Percentiles rank a stretch among this genome's conserved stretches.
Evolutionary conservation across 2,329 filamentous ascomycete genomes (phyloP).

Genomic region (Zymoseptoria ardabiliae): DNA sequence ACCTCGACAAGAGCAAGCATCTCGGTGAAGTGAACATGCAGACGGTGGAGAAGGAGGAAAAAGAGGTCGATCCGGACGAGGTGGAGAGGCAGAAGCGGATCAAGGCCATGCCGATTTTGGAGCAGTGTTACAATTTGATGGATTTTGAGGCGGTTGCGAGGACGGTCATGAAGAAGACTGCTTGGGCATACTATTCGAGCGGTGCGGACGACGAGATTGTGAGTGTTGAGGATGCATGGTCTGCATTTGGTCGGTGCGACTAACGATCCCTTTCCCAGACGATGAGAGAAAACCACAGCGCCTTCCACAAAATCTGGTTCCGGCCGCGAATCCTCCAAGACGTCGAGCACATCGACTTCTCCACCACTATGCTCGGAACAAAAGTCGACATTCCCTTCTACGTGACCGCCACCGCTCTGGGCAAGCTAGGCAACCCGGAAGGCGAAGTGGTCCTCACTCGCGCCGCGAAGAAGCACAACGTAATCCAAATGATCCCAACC

Average conservation of each 20-base stretch:
- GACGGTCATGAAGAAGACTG: conserved; percentile 86
- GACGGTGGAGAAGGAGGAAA: conserved; percentile 62
- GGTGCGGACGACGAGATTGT: conserved; percentile 86
- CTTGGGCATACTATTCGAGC: conserved; percentile 97
- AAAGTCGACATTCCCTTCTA: conserved; percentile 86
- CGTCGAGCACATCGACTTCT: conserved; percentile 78
- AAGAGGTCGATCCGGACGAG: conserved; percentile 63
- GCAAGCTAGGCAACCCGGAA: conserved; percentile 88
- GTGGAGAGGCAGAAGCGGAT: conserved; percentile 58
- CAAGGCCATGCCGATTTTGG: conserved; percentile 69
- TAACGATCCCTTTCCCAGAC: conserved; percentile 30
- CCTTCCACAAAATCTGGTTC: conserved; percentile 98
- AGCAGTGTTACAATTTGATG: conserved; percentile 86
- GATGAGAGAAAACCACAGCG: conserved; percentile 87
- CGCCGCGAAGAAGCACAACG: conserved; percentile 75
- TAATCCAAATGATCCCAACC: conserved; percentile 98
- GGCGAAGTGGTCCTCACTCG: conserved; percentile 87
- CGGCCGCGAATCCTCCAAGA: conserved; percentile 81
- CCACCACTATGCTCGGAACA: conserved; percentile 88
- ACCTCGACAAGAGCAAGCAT: conserved; percentile 77
- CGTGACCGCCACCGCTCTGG: conserved; percentile 89
- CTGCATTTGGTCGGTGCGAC: background rate
- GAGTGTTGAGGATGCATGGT: conserved; percentile 25
- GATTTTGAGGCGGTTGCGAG: conserved; percentile 94
- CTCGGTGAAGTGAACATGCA: conserved; percentile 83